Evolutionary conservation across 1,139 yeast species (phyloP).

Genomic region (Candida labiduridarum): DNA sequence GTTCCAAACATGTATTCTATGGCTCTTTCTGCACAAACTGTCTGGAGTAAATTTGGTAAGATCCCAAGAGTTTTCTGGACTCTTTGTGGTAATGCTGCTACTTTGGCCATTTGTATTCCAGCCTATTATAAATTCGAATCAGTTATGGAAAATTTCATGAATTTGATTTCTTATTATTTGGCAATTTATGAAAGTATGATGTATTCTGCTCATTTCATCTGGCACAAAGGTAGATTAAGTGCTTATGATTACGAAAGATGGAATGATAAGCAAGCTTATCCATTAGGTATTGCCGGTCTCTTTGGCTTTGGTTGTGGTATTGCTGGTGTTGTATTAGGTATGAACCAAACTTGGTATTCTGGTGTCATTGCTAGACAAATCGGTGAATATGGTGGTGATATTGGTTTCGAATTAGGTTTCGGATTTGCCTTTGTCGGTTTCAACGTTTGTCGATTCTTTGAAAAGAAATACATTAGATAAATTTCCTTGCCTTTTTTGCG

Average conservation of each 20-base stretch:
- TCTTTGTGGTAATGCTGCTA: slow-evolving; percentile 67
- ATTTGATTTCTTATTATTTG: slow-evolving; percentile 86
- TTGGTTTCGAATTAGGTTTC: slow-evolving; percentile 81
- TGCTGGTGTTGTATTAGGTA: slow-evolving; percentile 84
- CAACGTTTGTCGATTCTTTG: slow-evolving; percentile 66
- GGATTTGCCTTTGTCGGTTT: slow-evolving; percentile 69
- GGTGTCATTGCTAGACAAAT: slow-evolving; percentile 68
- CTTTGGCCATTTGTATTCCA: slow-evolving; percentile 86
- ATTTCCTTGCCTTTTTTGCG: background rate
- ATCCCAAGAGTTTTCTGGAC: slow-evolving; percentile 88
- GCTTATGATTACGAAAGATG: slow-evolving; percentile 68
- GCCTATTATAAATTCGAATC: slow-evolving; percentile 73
- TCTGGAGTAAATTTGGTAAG: slow-evolving; percentile 69
- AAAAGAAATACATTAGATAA: slow-evolving; percentile 61
- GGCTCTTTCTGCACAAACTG: slow-evolving; percentile 81
- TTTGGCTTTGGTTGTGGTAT: slow-evolving; percentile 81
- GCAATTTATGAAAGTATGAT: slow-evolving; percentile 79
- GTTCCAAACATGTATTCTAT: slow-evolving; percentile 92
- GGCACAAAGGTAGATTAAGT: slow-evolving; percentile 58
- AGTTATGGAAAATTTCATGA: slow-evolving; percentile 86
- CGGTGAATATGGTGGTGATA: slow-evolving; percentile 78
- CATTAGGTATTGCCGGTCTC: slow-evolving; percentile 76
- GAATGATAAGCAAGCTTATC: slow-evolving; percentile 58
- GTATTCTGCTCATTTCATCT: slow-evolving; percentile 77
- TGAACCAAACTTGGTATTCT: slow-evolving; percentile 81